These are phyloP conservation scores for Macadamia integrifolia DNA, from an alignment of 164 flowering plant genomes.

Conservation along the genomic window DNA sequence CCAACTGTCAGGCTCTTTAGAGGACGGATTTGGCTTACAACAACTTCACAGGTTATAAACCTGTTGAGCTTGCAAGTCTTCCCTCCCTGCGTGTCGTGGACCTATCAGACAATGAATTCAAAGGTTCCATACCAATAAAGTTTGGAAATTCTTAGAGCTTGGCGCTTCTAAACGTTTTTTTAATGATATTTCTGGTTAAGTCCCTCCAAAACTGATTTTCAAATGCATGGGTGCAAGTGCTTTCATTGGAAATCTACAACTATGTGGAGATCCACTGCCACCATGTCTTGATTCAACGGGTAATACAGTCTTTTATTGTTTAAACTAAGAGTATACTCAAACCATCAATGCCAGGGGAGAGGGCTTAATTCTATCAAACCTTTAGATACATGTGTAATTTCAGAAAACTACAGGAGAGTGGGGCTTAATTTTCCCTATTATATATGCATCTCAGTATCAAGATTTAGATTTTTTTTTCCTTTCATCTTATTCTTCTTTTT, in stretches of 20 bases:
- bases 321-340: no score
- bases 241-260: constrained; percentile 60
- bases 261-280: constrained; percentile 75
- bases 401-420: no score
- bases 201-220: constrained; percentile 49
- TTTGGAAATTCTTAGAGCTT: constrained; percentile 47
- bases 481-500: no score
- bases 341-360: no score
- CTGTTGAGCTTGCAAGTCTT: constrained; percentile 46
- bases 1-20: constrained; percentile 47
- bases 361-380: no score
- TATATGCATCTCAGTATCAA: no score
- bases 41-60: constrained; percentile 46
- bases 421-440: no score
- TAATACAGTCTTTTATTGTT: no score
- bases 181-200: constrained; percentile 67
- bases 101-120: constrained; percentile 56
- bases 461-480: no score
- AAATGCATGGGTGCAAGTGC: constrained; percentile 55
- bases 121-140: constrained; percentile 50
- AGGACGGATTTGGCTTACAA: constrained; percentile 44
- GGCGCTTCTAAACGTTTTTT: constrained; percentile 59
- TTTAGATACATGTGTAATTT: no score
- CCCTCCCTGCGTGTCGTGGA: constrained; percentile 45
- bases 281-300: constrained; percentile 43